Base-by-base conservation (phyloP, 2,329 filamentous ascomycete species). In the Tolypocladium capitatum region DNA sequence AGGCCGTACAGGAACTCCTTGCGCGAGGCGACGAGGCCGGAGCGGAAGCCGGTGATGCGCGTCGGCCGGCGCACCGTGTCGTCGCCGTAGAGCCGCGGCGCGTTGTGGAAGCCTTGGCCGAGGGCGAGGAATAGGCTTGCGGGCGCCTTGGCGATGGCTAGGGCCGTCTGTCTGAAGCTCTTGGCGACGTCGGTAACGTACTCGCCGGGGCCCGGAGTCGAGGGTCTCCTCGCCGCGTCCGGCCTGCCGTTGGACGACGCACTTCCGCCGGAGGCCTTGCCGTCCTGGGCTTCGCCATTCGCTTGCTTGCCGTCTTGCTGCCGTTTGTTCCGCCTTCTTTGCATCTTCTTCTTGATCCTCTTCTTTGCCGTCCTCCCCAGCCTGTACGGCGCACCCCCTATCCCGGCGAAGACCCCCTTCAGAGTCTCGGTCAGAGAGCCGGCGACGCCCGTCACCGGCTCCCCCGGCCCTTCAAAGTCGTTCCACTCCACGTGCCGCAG, bases 401-500 rank as follows among this genome's bases (percentile, higher is more conserved):
- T 66, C 0, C 83, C 83, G n/a, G 72, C 68, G 27, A 81, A 76
- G 1, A 81, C 69, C 33, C 77, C 73, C 1, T 74, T 73, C 3
- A 82, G 59, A 0, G 76, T 78, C 3, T 72, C 71, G n/a, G 76
- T 70, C 5, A 86, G 55, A 0, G 81, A 81, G 11, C 78, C 76
- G 32, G 78, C 76, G 4, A 76, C 67, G 3, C 83, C 84, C 0
- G 82, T 84, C 13, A 88, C 67, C 0, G 84, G 84, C 58, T 87
- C 84, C 0, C 83, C 83, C 0, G 83, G 83, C 0, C 84, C 84
- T 53, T 84, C 81, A 55, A 86, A 87, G 55, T 87, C 83, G 54
- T 86, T 85, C 81, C 83, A 88, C 55, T 86, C 82, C 45, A 74
- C 77, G 55, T 84, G 81, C 9, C 84, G 71, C 9, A 85, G 57